Base-by-base conservation (phyloP, 768 basidiomycete species). In the Suillus clintonianus region DNA sequence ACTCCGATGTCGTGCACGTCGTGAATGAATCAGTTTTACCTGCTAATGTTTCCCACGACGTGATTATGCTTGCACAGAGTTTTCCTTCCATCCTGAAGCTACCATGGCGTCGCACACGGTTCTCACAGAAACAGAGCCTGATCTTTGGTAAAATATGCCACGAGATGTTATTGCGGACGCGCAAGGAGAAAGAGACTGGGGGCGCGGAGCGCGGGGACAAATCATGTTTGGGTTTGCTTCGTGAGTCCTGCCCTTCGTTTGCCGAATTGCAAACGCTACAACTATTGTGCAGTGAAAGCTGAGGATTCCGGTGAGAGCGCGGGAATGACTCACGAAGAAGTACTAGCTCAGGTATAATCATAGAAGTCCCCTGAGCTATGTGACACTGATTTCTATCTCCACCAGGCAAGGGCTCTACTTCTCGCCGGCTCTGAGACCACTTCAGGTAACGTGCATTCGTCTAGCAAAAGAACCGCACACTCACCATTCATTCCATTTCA, bases 91-190 rank as follows among this genome's bases (percentile, higher is more conserved):
- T 81, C 22, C 45, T 72, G 36, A 71, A 62, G 19, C 32, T 81
- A 17, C 81, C 81, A 1, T 75, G 74, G 4, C 51, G 68, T 14
- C 66, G 71, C n/a, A 62, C 64, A 19, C 71, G 62, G 9, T 64
- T 76, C 5, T 34, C 74, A 15, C 55, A 62, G 50, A 71, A 64
- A 27, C 54, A 81, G 36, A 73, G 74, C 6, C 58, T 65, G 8
- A 72, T 67, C 50, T 70, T 80, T 72, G 73, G 67, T 5, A 70
- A 76, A 19, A 77, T 82, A 32, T 74, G 79, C 19, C 65, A 71
- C 3, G 67, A 67, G 9, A 66, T 81, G 50, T 68, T 83, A 13
- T 69, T 62, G 14, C 74, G 71, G 55, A 70, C 72, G 17, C 69
- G 74, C 55, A 70, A 74, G 60, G 79, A 79, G 62, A 75, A 75